Base-by-base conservation (phyloP, 805 yeast species). In the Candida caryicola region DNA sequence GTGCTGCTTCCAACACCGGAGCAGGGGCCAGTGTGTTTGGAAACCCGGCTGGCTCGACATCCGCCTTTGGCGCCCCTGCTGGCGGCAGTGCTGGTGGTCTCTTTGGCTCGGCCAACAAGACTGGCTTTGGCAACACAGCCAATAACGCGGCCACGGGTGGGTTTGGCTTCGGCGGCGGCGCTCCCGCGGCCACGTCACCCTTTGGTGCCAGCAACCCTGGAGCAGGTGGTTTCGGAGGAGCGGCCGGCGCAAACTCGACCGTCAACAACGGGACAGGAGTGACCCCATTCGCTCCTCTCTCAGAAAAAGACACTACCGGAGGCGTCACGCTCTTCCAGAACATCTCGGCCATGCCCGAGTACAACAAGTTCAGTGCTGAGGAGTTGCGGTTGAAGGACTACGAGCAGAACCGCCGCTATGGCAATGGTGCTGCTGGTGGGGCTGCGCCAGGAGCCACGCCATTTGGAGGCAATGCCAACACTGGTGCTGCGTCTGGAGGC, bases 361-460 rank as follows among this genome's bases (percentile, higher is more conserved):
- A 91, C 57, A 75, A 74, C 50, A 80, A 81, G 50, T 85, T 62
- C 51, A 85, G 96, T 0, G 76, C 81, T 54, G 97, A 89, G 60
- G 99, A 93, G 58, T 75, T 93, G 60, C 77, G 99, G 56, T 68
- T 76, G 50, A 91, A 84, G 59, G 99, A 93, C 64, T 93, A 93
- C 58, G 78, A 79, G 50, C 85, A 80, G 46, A 78, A 77, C 38
- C 73, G 93, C 54, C 73, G 78, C 43, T 78, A 47, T 45, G 90
- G 86, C 12, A 77, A 67, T 44, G 41, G 57, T 3, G 34, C 56
- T 1, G 51, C 54, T 6, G 62, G 69, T 46, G 41, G 37, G 4
- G 45, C 52, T 30, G 61, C 59, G 12, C 50, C 62, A 31, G 46
- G 59, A 28, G 38, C 57, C 55, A 50, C 69, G 53, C 50, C 57